Evolutionary conservation across 1,284 basidiomycete species (phyloP), one percentile per base, ranked within the genome.

Genomic region (Dichomitus squalens): DNA sequence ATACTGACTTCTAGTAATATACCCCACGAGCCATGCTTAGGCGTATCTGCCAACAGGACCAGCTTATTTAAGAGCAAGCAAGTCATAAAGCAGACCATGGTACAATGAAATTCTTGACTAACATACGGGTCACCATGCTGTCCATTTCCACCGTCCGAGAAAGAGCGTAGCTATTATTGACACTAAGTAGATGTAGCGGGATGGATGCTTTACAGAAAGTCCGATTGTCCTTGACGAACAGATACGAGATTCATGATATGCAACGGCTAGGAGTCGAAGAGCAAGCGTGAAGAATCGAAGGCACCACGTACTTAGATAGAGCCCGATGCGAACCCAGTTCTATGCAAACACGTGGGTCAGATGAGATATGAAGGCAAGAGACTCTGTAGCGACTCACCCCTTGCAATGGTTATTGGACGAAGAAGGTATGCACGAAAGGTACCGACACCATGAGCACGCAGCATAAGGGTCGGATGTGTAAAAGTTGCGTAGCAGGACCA

Each of bases 401-500:
- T 88, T 76, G 68, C 93, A 95, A 60, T 88, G 77, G 65, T 92
- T 85, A 68, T 96, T 96, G 2, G 84, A 75, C 36, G 77, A 74
- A 4, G 87, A 89, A 1, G 95, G 94, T 70, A 94, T 87, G 66
- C 95, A 96, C 1, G 90, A 93, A 3, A 96, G 73, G 73, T 93
- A 96, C 52, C 93, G 84, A 70, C 96, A 98, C 74, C 95, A 93
- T 48, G 85, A 80, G 71, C 96, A 98, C 20, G 93, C 93, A 83
- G 87, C 85, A 68, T 88, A 90, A 16, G 92, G 92, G 68, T 94
- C 83, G 38, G 85, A 85, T 2, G 85, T 93, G 70, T 96, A 97
- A 73, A 98, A 98, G 73, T 98, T 98, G 61, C 87, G 81, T 31
- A 84, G 83, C 35, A 98, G 80, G 3, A 95, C 80, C 23, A 95